Percentiles rank a stretch among this genome's conserved stretches.
These are phyloP conservation scores for Cryptosporidium canis DNA, from an alignment of 169 alveolate genomes.

Conservation along the genomic window DNA sequence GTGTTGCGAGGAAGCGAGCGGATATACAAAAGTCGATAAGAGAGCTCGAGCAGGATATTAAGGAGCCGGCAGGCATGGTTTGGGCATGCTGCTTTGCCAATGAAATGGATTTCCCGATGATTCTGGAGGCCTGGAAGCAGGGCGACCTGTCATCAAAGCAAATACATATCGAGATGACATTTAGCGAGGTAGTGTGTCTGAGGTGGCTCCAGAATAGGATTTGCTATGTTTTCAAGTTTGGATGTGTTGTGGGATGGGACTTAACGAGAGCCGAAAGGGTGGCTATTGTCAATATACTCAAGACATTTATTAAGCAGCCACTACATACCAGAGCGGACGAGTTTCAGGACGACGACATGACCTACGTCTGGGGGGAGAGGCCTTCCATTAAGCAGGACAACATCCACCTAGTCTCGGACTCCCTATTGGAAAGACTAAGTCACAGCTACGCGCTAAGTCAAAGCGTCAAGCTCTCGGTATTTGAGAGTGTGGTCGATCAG, in stretches of 20 bases:
- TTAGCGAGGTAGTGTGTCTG: conserved; percentile 59
- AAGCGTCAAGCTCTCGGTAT: conserved; percentile 82
- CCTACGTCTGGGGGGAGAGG: conserved; percentile 78
- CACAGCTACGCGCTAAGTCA: conserved; percentile 86
- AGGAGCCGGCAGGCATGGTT: conserved; percentile 63
- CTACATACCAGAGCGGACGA: conserved; percentile 34
- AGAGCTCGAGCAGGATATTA: conserved; percentile 39
- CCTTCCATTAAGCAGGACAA: conserved; percentile 80
- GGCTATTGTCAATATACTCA: conserved; percentile 51
- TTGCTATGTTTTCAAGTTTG: conserved; percentile 53
- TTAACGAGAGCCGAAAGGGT: conserved; percentile 67
- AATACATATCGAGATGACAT: conserved; percentile 50
- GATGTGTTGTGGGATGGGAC: conserved; percentile 71
- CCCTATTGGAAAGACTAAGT: conserved; percentile 79
- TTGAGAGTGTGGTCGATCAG: conserved; percentile 85
- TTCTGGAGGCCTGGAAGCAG: conserved; percentile 60
- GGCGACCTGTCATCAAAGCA: conserved; percentile 50
- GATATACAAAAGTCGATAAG: conserved; percentile 52
- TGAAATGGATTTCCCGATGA: conserved; percentile 52
- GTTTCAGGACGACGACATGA: conserved; percentile 75
- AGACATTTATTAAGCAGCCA: conserved; percentile 58
- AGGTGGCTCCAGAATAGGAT: conserved; percentile 45
- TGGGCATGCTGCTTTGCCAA: conserved; percentile 73
- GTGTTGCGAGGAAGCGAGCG: conserved; percentile 49
- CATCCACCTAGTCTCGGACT: conserved; percentile 80